Evolutionary conservation across 2,329 filamentous ascomycete genomes (phyloP).

Genomic region (Apiospora malaysiana): DNA sequence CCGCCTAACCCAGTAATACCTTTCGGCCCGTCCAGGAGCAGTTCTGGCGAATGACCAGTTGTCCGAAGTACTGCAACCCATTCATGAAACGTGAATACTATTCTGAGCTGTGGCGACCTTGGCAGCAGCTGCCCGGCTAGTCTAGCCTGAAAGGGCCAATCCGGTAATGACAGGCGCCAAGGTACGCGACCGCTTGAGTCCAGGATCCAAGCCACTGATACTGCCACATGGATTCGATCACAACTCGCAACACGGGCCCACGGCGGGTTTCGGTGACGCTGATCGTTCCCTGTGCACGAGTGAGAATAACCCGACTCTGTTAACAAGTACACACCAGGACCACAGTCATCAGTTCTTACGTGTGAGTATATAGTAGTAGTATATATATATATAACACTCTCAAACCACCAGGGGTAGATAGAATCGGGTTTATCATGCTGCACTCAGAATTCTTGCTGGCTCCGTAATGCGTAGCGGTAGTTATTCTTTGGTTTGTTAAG

Average conservation of each 20-base stretch:
- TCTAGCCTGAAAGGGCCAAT: constrained; percentile 9
- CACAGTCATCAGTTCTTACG: neutral
- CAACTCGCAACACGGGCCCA: neutral
- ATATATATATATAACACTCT: neutral
- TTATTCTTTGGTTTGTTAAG: constrained; percentile 6
- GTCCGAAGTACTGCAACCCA: constrained; percentile 12
- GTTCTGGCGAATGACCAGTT: constrained; percentile 7
- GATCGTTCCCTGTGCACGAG: neutral
- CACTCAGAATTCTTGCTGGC: neutral
- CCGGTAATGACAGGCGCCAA: constrained; percentile 9
- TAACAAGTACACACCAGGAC: neutral
- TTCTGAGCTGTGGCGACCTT: constrained; percentile 17
- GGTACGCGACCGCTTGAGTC: constrained; percentile 10
- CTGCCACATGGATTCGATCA: constrained; percentile 7
- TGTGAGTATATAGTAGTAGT: neutral
- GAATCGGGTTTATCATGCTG: neutral
- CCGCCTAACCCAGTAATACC: constrained; percentile 12
- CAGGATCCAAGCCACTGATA: constrained; percentile 12
- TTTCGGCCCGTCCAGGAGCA: constrained; percentile 16
- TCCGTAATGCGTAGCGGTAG: neutral
- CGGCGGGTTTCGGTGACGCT: neutral
- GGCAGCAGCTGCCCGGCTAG: constrained; percentile 7
- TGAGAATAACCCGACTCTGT: neutral
- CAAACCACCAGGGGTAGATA: neutral
- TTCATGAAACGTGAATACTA: constrained; percentile 15